phyloP scores from a whole-genome alignment of 1,139 yeast species.

The Yamadazyma blattariae region DNA sequence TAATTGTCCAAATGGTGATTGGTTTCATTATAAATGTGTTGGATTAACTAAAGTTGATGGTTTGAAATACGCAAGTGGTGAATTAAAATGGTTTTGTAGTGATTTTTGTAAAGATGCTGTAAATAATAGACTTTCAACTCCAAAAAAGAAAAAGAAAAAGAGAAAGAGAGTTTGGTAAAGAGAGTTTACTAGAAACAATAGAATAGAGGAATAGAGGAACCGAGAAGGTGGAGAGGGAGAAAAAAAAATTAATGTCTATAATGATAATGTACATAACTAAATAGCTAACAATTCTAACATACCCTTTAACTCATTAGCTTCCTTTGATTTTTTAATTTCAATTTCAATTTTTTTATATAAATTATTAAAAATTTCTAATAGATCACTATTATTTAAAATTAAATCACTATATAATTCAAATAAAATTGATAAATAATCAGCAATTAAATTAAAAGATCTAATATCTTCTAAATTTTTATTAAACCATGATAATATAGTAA shows the following conservation, averaged over 20 bases:
- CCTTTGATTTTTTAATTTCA: slow-evolving; percentile 78
- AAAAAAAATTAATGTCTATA: not conserved
- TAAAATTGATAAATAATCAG: slow-evolving; percentile 82
- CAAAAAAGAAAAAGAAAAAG: slow-evolving; percentile 14
- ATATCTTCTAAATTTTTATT: slow-evolving; percentile 74
- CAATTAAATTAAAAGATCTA: slow-evolving; percentile 67
- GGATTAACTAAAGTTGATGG: slow-evolving; percentile 43
- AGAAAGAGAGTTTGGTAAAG: slow-evolving; percentile 14
- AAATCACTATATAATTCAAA: slow-evolving; percentile 74
- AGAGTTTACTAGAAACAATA: too few relatives aligned
- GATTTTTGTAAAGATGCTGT: slow-evolving; percentile 26
- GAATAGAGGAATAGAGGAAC: too few relatives aligned
- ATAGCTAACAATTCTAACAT: slow-evolving; percentile 81
- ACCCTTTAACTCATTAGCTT: slow-evolving; percentile 88
- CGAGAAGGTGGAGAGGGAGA: not conserved
- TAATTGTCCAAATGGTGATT: slow-evolving; percentile 45
- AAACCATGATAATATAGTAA: slow-evolving; percentile 86
- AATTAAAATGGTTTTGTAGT: slow-evolving; percentile 43
- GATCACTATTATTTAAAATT: slow-evolving; percentile 73
- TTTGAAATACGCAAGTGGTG: slow-evolving; percentile 34
- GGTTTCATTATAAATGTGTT: slow-evolving; percentile 51
- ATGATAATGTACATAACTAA: slow-evolving; percentile 10
- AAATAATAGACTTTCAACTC: slow-evolving; percentile 6
- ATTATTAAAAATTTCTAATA: slow-evolving; percentile 66
- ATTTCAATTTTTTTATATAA: slow-evolving; percentile 58